A percentile compares a stretch with the other conserved stretches of the same genome.
These are phyloP conservation scores for Herpotrichia juniperi DNA, from an alignment of 2,329 filamentous ascomycete species.

Conservation along the genomic window DNA sequence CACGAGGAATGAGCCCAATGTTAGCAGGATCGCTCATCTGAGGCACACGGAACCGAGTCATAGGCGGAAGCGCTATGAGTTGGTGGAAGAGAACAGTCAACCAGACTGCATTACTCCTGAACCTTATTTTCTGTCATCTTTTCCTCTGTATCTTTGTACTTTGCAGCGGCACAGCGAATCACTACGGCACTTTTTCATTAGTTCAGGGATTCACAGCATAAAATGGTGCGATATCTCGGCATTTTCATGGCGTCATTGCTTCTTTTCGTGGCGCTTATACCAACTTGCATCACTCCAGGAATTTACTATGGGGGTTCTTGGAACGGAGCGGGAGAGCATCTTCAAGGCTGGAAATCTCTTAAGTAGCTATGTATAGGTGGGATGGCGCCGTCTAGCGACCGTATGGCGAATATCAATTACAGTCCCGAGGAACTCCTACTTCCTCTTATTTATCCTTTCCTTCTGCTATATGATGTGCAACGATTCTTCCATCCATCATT, in stretches of 20 bases:
- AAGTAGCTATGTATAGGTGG: not conserved
- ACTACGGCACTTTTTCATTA: not conserved
- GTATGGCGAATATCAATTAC: not conserved
- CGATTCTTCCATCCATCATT: too few species aligned
- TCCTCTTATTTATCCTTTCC: too few species aligned
- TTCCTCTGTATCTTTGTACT: not conserved
- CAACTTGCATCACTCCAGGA: not conserved
- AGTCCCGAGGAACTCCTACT: too few species aligned
- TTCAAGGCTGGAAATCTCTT: not conserved
- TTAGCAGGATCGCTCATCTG: conserved; percentile 41
- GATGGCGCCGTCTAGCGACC: not conserved
- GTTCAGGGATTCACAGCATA: not conserved
- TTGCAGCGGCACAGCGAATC: not conserved
- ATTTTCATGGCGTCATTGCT: conserved; percentile 4
- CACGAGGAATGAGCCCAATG: conserved; percentile 36
- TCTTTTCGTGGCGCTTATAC: conserved; percentile 2
- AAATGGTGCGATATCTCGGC: not conserved
- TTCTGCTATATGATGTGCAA: too few species aligned
- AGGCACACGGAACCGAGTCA: not conserved
- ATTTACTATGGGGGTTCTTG: not conserved
- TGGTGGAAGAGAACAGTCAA: not conserved
- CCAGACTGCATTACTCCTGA: not conserved
- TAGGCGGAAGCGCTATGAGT: not conserved
- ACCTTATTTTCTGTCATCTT: not conserved
- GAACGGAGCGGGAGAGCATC: not conserved